Percentiles rank a stretch among this genome's conserved stretches.
These are phyloP conservation scores for Bacidia rubella DNA, from an alignment of 495 filamentous ascomycete genomes.

Conservation along the genomic window DNA sequence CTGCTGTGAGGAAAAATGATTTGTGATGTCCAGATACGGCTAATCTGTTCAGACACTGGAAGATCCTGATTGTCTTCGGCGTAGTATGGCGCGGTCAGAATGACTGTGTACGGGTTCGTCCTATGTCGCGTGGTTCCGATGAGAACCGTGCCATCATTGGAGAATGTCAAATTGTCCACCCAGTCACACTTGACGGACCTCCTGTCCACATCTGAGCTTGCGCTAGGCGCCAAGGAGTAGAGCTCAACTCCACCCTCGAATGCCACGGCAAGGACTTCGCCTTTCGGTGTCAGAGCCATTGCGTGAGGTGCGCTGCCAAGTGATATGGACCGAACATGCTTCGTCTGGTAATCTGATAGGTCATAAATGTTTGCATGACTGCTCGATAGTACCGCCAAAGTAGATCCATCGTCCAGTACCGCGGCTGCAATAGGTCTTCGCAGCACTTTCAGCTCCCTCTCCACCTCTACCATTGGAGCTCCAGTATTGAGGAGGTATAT, in stretches of 20 bases:
- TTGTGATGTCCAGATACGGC: conserved; percentile 76
- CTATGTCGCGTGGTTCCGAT: conserved; percentile 60
- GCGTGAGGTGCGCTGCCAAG: conserved; percentile 64
- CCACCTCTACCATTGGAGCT: conserved; percentile 42
- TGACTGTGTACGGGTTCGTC: conserved; percentile 53
- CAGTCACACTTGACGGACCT: conserved; percentile 70
- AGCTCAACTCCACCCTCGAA: conserved; percentile 82
- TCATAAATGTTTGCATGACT: conserved; percentile 73
- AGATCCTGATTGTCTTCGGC: conserved; percentile 27
- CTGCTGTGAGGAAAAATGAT: conserved; percentile 73
- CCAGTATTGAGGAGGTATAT: conserved; percentile 66
- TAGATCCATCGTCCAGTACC: conserved; percentile 62
- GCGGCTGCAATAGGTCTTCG: conserved; percentile 65
- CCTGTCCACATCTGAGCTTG: conserved; percentile 50
- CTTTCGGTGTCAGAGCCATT: conserved; percentile 68
- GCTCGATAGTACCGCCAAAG: conserved; percentile 66
- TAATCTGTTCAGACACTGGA: conserved; percentile 51
- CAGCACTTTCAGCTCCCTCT: conserved; percentile 65
- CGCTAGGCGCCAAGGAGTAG: conserved; percentile 52
- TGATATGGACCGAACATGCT: conserved; percentile 52
- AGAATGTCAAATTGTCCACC: conserved; percentile 70
- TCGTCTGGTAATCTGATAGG: conserved; percentile 45
- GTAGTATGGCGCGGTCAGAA: conserved; percentile 72
- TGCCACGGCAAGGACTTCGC: conserved; percentile 70
- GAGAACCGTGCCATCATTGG: conserved; percentile 71